These are phyloP conservation scores for Penicillium sp. DNA, from an alignment of 2,329 filamentous ascomycete species.

Conservation along the genomic window DNA sequence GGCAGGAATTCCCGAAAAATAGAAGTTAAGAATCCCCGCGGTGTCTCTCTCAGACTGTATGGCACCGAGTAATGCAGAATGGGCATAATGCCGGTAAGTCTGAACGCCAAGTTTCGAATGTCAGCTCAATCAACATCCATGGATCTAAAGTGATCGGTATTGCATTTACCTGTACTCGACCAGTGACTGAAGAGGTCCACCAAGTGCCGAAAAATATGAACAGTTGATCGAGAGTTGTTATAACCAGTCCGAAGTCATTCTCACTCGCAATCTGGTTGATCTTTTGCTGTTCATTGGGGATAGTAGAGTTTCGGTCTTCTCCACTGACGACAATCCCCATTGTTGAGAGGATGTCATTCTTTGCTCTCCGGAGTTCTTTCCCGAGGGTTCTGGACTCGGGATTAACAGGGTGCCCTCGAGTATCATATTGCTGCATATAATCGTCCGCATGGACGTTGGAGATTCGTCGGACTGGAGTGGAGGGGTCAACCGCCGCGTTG, in stretches of 20 bases:
- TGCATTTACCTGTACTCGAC: conserved; percentile 39
- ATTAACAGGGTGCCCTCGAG: conserved; percentile 49
- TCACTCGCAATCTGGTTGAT: conserved; percentile 41
- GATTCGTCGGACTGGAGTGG: conserved; percentile 23
- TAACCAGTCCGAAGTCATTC: conserved; percentile 46
- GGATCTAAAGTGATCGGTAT: background rate
- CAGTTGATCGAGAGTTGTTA: conserved; percentile 44
- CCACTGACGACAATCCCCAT: conserved; percentile 50
- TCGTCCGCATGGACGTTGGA: conserved; percentile 37
- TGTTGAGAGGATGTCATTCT: conserved; percentile 52
- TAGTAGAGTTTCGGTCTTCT: conserved; percentile 38
- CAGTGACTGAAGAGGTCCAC: conserved; percentile 42
- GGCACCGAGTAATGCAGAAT: conserved; percentile 38
- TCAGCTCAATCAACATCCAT: conserved; percentile 1
- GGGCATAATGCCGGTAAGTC: conserved; percentile 42
- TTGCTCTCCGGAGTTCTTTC: conserved; percentile 46
- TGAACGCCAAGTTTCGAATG: conserved; percentile 15
- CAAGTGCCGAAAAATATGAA: conserved; percentile 44
- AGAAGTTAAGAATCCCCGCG: conserved; percentile 38
- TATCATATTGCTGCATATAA: conserved; percentile 52
- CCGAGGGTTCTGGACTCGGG: conserved; percentile 41
- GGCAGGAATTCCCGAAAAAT: conserved; percentile 44
- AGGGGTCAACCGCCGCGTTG: conserved; percentile 21
- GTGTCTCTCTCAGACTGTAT: conserved; percentile 38
- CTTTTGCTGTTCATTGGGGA: conserved; percentile 41